A percentile compares a stretch with the other conserved stretches of the same genome.
phyloP scores from a whole-genome alignment of 2,329 filamentous ascomycete genomes.

The Zymoseptoria brevis region DNA sequence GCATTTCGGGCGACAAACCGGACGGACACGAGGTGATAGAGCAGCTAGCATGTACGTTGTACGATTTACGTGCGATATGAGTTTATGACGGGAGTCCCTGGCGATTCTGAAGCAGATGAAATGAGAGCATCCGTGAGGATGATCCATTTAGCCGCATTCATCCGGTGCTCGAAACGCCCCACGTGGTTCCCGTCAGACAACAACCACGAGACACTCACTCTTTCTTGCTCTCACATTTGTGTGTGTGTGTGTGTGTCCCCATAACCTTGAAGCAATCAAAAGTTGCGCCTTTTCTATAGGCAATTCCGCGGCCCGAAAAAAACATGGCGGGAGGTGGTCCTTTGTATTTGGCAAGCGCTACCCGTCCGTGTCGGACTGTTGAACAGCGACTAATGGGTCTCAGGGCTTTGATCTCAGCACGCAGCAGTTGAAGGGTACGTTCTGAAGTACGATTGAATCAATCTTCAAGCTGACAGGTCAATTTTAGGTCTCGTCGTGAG shows the following conservation, averaged over 20 bases:
- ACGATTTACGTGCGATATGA: background rate
- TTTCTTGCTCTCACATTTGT: background rate
- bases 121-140: background rate
- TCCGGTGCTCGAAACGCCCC: background rate
- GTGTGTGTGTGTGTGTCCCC: background rate
- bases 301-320: background rate
- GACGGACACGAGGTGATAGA: background rate
- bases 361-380: too few species aligned
- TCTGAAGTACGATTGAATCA: slow-evolving; percentile 64
- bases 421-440: slow-evolving; percentile 81
- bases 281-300: too few species aligned
- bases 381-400: background rate
- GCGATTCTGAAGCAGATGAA: background rate
- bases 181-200: background rate
- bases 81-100: background rate
- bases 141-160: slow-evolving; percentile 1
- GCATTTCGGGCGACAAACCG: background rate
- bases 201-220: background rate
- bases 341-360: slow-evolving; percentile 12
- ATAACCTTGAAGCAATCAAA: background rate
- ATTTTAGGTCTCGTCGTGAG: slow-evolving; percentile 64
- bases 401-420: slow-evolving; percentile 88
- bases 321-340: slow-evolving; percentile 6
- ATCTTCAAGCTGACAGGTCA: background rate
- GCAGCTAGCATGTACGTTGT: background rate